These are phyloP conservation scores for Neotropicomus parvogracilis DNA, from an alignment of 1,284 basidiomycete genomes.

Conservation along the genomic window DNA sequence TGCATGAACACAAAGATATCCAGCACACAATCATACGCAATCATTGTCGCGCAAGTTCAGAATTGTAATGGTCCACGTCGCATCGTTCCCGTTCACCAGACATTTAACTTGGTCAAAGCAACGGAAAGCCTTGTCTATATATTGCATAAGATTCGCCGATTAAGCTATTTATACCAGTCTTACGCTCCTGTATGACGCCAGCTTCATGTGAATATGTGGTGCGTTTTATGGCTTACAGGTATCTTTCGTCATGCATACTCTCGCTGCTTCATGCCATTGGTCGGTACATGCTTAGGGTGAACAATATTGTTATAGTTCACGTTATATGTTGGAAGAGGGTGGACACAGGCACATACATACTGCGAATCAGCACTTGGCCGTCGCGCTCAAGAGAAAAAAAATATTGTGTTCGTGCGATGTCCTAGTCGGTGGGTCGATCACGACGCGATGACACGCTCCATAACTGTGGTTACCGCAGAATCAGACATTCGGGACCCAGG, in stretches of 20 bases:
- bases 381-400: too few relatives aligned
- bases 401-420: too few relatives aligned
- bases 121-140: conserved; percentile 27
- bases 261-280: conserved; percentile 14
- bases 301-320: conserved; percentile 27
- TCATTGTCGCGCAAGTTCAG: conserved; percentile 12
- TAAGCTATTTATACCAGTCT: conserved; percentile 29
- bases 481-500: not conserved
- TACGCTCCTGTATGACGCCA: conserved; percentile 9
- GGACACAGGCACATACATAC: conserved; percentile 6
- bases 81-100: conserved; percentile 10
- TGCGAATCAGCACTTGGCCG: not conserved
- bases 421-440: too few relatives aligned
- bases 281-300: conserved; percentile 16
- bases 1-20: conserved; percentile 20
- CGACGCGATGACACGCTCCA: too few relatives aligned
- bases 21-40: conserved; percentile 6
- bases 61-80: conserved; percentile 9
- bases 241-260: conserved; percentile 6
- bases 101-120: conserved; percentile 9
- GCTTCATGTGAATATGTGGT: conserved; percentile 13
- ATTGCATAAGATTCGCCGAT: conserved; percentile 22
- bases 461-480: too few relatives aligned
- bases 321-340: conserved; percentile 22
- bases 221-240: conserved; percentile 18